Conservation (phyloP, 257 asterid species). For the Scutellaria minor region DNA sequence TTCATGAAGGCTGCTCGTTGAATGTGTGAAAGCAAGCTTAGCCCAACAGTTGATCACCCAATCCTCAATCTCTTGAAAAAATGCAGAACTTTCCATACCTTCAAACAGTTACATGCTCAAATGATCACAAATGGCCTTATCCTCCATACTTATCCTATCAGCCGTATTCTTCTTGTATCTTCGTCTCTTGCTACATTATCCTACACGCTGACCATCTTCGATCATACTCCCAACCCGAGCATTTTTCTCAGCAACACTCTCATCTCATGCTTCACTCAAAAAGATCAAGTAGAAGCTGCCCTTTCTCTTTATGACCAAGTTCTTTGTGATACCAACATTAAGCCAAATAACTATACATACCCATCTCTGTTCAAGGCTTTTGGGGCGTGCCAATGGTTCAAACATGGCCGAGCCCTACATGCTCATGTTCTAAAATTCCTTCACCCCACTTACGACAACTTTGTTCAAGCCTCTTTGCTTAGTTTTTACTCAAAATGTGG, state of each 20-base stretch:
- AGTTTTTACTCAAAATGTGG: slow-evolving; percentile 68
- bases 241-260: slow-evolving; percentile 73
- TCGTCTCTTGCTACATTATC: slow-evolving; percentile 53
- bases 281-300: slow-evolving; percentile 44
- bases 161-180: slow-evolving; percentile 62
- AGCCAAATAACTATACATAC: slow-evolving; percentile 69
- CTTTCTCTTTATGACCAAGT: slow-evolving; percentile 51
- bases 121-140: slow-evolving; percentile 68
- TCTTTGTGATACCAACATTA: slow-evolving; percentile 36
- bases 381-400: slow-evolving; percentile 48
- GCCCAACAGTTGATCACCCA: slow-evolving; percentile 57
- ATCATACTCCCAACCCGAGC: slow-evolving; percentile 52
- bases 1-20: background rate
- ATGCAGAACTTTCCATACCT: slow-evolving; percentile 59
- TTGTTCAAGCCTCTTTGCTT: slow-evolving; percentile 74
- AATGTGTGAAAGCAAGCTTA: slow-evolving; percentile 25
- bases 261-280: slow-evolving; percentile 55
- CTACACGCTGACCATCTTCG: slow-evolving; percentile 57
- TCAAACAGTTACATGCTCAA: slow-evolving; percentile 66
- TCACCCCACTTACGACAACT: slow-evolving; percentile 54
- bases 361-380: slow-evolving; percentile 82
- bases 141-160: slow-evolving; percentile 71
- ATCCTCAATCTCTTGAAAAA: slow-evolving; percentile 48
- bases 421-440: slow-evolving; percentile 70
- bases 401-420: slow-evolving; percentile 66